phyloP scores from a whole-genome alignment of 257 asterid species.

The Capsicum chinense region DNA sequence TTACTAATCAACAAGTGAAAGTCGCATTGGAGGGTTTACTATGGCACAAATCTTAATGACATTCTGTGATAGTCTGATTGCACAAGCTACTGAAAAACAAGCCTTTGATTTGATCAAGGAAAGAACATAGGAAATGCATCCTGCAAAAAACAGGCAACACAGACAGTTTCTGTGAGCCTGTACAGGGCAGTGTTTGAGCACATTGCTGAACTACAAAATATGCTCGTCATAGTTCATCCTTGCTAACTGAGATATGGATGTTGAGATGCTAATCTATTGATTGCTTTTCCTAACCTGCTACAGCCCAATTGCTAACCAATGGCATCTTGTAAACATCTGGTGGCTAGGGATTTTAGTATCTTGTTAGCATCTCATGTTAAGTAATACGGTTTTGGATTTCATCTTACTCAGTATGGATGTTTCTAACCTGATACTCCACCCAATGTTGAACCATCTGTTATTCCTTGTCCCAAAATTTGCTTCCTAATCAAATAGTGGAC shows the following conservation, averaged over 20 bases:
- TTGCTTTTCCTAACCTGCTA: neutral
- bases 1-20: neutral
- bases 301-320: neutral
- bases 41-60: neutral
- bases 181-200: neutral
- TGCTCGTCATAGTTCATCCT: neutral
- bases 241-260: neutral
- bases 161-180: constrained; percentile 13
- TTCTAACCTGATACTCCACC: neutral
- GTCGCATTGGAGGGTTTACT: neutral
- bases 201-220: neutral
- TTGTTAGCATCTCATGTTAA: neutral
- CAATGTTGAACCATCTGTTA: neutral
- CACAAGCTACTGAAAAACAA: constrained; percentile 15
- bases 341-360: neutral
- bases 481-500: neutral
- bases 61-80: neutral
- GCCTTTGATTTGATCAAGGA: constrained; percentile 15
- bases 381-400: constrained; percentile 19
- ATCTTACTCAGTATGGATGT: neutral
- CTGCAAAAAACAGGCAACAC: neutral
- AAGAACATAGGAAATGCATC: neutral
- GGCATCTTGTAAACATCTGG: neutral
- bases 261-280: neutral
- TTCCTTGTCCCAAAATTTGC: neutral